Base-by-base conservation (phyloP, 1,284 basidiomycete species). In the Fomitiporia mediterranea region DNA sequence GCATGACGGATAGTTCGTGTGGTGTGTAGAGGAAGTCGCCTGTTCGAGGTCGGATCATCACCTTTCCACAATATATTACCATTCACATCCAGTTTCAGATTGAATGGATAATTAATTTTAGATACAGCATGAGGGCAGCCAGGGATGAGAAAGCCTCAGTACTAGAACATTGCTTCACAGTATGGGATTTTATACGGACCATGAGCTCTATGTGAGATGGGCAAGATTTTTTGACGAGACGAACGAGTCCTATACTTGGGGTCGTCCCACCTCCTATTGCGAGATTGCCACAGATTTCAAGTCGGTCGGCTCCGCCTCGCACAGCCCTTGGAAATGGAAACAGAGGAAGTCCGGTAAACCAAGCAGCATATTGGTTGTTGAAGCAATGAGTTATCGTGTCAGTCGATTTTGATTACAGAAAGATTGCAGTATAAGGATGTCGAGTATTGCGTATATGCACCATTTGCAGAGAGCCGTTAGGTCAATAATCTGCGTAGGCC, bases 281-380 rank as follows among this genome's bases (percentile, higher is more conserved):
- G 50, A 92, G 73, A 64, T 84, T 88, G 5, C 76, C 78, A 65
- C 90, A 92, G n/a, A 93, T 69, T 67, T 92, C 90, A 21, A 92
- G 77, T 56, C 89, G 76, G 67, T 87, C 75, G 42, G 88, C 87
- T 6, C 88, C 87, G 28, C 80, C 88, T 30, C 69, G 66, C 8
- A 80, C 72, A 30, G 89, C 88, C 62, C 89, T 91, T 65, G 4
- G 52, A 28, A 28, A 23, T 6, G 7, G 25, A 38, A n/a, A 34
- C 5, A 15, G 19, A 48, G 47, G 23, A n/a, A 13, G 19, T 32
- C 30, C 21, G 30, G 15, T 19, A 6, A 53, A 8, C 17, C 6
- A 13, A 8, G 8, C 27, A 19, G 4, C 42, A 40, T 27, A 32
- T 28, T 30, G 11, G 35, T 37, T 37, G n/a, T 37, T 37, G 35